A percentile compares a stretch with the other conserved stretches of the same genome.
phyloP scores from a whole-genome alignment of 495 filamentous ascomycete genomes.

The Terfezia claveryi region DNA sequence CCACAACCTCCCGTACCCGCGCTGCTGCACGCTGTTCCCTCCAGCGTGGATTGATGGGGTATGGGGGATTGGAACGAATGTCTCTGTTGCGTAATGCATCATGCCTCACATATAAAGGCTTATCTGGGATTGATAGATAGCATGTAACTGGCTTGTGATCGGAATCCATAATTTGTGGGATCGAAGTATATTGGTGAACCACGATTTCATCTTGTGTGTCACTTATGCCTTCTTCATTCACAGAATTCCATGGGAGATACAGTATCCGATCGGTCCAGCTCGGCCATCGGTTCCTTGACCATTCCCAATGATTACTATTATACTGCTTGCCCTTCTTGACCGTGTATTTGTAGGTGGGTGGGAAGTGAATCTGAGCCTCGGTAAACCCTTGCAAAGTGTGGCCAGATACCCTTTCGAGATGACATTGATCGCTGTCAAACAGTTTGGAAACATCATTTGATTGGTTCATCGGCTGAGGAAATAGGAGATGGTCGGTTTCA shows the following conservation, averaged over 20 bases:
- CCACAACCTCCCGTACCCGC: conserved; percentile 10
- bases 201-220: conserved; percentile 21
- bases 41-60: conserved; percentile 6
- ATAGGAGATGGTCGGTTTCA: conserved; percentile 28
- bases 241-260: conserved; percentile 35
- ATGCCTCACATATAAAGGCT: background rate
- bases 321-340: conserved; percentile 15
- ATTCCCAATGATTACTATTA: conserved; percentile 27
- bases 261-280: conserved; percentile 89
- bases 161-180: conserved; percentile 52
- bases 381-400: conserved; percentile 50
- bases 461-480: conserved; percentile 36
- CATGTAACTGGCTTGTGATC: conserved; percentile 47
- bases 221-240: conserved; percentile 3
- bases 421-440: conserved; percentile 54
- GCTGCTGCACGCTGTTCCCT: conserved; percentile 3
- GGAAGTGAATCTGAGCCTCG: conserved; percentile 57
- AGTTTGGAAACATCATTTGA: conserved; percentile 37
- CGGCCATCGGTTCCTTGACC: conserved; percentile 62
- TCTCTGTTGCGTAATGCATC: background rate
- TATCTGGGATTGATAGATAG: conserved; percentile 7
- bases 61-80: conserved; percentile 3
- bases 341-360: conserved; percentile 76
- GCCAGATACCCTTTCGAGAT: conserved; percentile 37
- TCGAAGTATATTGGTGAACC: conserved; percentile 40